These are phyloP conservation scores for Exserohilum turcica DNA, from an alignment of 2,329 filamentous ascomycete genomes.

Conservation along the genomic window DNA sequence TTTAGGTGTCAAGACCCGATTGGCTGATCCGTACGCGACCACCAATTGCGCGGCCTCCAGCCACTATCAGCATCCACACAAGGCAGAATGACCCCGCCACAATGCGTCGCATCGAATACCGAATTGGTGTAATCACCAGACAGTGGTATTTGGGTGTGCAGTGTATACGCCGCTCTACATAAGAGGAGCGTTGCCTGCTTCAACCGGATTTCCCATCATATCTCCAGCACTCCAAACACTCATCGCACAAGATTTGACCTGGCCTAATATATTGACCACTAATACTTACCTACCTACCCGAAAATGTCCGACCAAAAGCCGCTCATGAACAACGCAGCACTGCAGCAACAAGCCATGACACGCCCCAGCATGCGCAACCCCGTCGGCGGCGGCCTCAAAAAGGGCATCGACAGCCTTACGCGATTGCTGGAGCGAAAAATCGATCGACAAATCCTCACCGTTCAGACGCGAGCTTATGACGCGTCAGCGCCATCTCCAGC, in stretches of 20 bases:
- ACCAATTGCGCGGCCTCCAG: conserved; percentile 4
- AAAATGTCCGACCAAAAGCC: no score
- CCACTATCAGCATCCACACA: conserved; percentile 5
- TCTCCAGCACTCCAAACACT: no score
- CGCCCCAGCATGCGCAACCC: not conserved
- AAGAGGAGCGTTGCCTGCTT: not conserved
- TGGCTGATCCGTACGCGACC: conserved; percentile 4
- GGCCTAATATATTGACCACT: no score
- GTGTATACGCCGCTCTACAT: not conserved
- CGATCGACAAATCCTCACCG: conserved; percentile 19
- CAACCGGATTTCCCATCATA: no score
- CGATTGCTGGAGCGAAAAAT: conserved; percentile 15
- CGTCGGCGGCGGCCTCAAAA: conserved; percentile 9
- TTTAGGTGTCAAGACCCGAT: conserved; percentile 1
- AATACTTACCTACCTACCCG: no score
- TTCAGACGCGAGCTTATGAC: conserved; percentile 18
- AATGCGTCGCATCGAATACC: not conserved
- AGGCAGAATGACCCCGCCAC: conserved; percentile 1
- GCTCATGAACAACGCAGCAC: not conserved
- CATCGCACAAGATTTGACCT: no score
- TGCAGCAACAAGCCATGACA: not conserved
- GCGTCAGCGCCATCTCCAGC: not conserved
- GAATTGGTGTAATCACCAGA: not conserved
- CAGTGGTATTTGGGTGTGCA: not conserved
- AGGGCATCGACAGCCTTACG: conserved; percentile 13